These are phyloP conservation scores for Fonsecaea monophora DNA, from an alignment of 2,329 filamentous ascomycete species.

Conservation along the genomic window DNA sequence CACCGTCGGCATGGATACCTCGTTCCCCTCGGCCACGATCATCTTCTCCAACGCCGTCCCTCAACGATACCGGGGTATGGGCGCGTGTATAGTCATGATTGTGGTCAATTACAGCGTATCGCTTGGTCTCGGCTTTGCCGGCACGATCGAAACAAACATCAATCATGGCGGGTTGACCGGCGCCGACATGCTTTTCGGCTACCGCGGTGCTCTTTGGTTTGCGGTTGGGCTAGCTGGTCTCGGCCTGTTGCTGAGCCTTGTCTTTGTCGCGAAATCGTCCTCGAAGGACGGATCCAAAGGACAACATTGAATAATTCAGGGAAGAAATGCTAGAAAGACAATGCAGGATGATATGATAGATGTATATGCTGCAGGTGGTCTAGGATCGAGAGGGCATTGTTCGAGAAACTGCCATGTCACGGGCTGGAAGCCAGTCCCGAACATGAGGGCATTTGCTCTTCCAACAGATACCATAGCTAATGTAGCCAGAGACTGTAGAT, in stretches of 20 bases:
- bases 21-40: constrained; percentile 67
- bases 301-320: not conserved
- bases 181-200: constrained; percentile 47
- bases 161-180: constrained; percentile 48
- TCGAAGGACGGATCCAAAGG: not conserved
- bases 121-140: constrained; percentile 69
- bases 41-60: constrained; percentile 63
- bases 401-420: too few species aligned
- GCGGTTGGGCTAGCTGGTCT: constrained; percentile 46
- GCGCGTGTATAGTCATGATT: constrained; percentile 67
- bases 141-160: constrained; percentile 64
- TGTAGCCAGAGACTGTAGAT: not conserved
- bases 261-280: constrained; percentile 13
- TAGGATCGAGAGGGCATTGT: too few species aligned
- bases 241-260: constrained; percentile 37
- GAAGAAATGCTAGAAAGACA: not conserved
- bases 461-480: too few species aligned
- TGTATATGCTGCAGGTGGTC: too few species aligned
- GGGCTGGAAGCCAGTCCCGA: too few species aligned
- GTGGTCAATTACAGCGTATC: constrained; percentile 73
- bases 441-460: too few species aligned
- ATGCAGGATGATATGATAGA: too few species aligned
- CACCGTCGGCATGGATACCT: constrained; percentile 61
- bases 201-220: constrained; percentile 52
- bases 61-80: constrained; percentile 59